Percentiles rank a stretch among this genome's conserved stretches.
These are phyloP conservation scores for Phialocephala subalpina DNA, from an alignment of 2,329 filamentous ascomycete species.

Conservation along the genomic window DNA sequence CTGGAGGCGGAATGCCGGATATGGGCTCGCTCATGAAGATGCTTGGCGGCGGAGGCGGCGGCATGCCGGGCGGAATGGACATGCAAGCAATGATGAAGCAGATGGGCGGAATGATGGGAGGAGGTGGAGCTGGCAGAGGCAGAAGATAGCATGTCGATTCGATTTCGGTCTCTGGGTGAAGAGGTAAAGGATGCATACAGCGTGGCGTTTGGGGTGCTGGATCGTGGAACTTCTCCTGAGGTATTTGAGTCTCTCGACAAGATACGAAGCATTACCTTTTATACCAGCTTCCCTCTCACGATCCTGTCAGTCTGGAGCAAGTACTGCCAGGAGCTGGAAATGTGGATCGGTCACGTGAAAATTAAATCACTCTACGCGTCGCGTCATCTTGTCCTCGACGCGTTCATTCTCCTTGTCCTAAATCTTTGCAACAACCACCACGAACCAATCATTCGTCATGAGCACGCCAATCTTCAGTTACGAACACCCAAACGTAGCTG, in stretches of 20 bases:
- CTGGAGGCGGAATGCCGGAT: constrained; percentile 74
- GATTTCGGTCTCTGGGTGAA: not conserved
- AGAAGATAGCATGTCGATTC: not conserved
- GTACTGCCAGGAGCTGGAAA: too few relatives aligned
- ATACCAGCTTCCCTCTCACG: too few relatives aligned
- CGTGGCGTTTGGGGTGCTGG: constrained; percentile 1
- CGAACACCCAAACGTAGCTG: too few relatives aligned
- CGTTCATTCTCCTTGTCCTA: too few relatives aligned
- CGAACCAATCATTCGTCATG: too few relatives aligned
- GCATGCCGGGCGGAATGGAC: constrained; percentile 66
- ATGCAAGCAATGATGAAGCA: constrained; percentile 84
- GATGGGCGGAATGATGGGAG: constrained; percentile 59
- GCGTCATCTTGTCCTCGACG: too few relatives aligned
- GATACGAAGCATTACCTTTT: too few relatives aligned
- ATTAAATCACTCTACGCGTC: too few relatives aligned
- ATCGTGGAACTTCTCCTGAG: not conserved
- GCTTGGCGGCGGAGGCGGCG: constrained; percentile 74
- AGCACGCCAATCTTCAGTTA: too few relatives aligned
- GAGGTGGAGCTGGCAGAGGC: constrained; percentile 44
- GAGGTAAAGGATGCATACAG: constrained; percentile 7
- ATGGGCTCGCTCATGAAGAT: constrained; percentile 92
- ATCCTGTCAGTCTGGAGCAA: too few relatives aligned
- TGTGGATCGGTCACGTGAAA: too few relatives aligned
- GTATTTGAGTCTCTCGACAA: not conserved
- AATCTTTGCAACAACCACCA: too few relatives aligned